phyloP scores from a whole-genome alignment of 2,329 filamentous ascomycete species.

The Chaetomium olivaceum region DNA sequence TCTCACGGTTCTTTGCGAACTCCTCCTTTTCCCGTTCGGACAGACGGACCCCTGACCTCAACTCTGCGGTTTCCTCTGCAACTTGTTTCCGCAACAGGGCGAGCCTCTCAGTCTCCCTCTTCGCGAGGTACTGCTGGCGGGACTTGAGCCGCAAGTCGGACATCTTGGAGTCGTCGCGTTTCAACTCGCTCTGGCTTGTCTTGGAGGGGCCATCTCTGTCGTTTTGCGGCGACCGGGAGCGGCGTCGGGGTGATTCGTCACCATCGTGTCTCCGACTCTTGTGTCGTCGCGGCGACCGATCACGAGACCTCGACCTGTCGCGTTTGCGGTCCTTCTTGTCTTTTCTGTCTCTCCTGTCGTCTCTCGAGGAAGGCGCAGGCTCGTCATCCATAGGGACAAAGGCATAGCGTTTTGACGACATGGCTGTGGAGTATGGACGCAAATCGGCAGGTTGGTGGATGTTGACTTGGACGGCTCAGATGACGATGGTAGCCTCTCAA shows the following conservation, averaged over 20 bases:
- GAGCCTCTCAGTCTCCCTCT: conserved; percentile 82
- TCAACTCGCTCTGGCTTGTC: conserved; percentile 47
- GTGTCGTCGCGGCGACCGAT: conserved; percentile 35
- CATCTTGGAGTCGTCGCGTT: conserved; percentile 62
- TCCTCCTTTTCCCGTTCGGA: conserved; percentile 80
- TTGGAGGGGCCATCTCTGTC: conserved; percentile 62
- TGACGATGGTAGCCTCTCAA: background rate
- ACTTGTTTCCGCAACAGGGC: conserved; percentile 89
- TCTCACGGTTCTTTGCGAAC: conserved; percentile 84
- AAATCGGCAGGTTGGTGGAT: background rate
- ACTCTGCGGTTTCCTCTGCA: conserved; percentile 79
- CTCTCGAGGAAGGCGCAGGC: conserved; percentile 48
- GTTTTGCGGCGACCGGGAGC: conserved; percentile 35
- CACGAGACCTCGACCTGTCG: conserved; percentile 36
- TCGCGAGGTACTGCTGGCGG: conserved; percentile 89
- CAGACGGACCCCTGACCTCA: conserved; percentile 72
- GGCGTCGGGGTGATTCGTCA: conserved; percentile 35
- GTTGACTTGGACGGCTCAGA: background rate
- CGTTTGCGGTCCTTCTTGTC: conserved; percentile 45
- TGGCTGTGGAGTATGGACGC: conserved; percentile 18
- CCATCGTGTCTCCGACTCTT: conserved; percentile 40
- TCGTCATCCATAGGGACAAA: conserved; percentile 68
- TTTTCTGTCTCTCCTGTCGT: conserved; percentile 48
- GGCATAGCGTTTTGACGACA: conserved; percentile 61
- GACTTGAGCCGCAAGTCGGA: conserved; percentile 80